Evolutionary conservation across 768 basidiomycete genomes (phyloP), one percentile per base, ranked within the genome.

Genomic region (Russula sp.): DNA sequence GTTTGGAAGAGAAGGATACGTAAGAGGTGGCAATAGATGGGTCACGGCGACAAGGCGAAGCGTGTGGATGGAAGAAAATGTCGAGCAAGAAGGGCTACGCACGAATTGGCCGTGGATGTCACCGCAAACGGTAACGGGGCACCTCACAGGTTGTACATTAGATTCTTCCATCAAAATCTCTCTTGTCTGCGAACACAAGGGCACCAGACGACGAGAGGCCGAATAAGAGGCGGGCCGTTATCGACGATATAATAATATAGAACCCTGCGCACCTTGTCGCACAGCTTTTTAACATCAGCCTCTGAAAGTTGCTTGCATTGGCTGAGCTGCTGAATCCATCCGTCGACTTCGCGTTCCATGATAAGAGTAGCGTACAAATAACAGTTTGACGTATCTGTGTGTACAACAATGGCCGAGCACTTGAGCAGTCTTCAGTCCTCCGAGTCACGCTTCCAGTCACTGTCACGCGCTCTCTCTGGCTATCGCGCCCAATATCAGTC

Each of bases 61-160:
- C 35, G 50, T 31, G 35, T 14, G 50, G 62, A 59, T 61, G 44
- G 37, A 48, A 52, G 58, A 9, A 53, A 47, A 50, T 60, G 69
- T 66, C 37, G 71, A 73, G 62, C 68, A 67, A 59, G 57, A 61
- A 56, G 55, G 44, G 34, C 44, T 40, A 88, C 95, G 78, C 77
- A 98, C 96, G 77, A 99, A 99, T 86, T 99, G 97, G 53, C 97
- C 97, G 74, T 99, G 97, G 66, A 99, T 98, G 78, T 99, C 97
- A 64, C 97, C 97, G 72, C 97, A 99, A 63, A 99, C 97, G 54
- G 97, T 99, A 68, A 99, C 97, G 35, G 97, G 97, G 79, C 96
- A 98, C 76, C 90, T 82, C 59, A 99, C 97, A 22, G 95, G 95
- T 77, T 98, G 96, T 2, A 99, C 97, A 74, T 99, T 99, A 37